phyloP scores from a whole-genome alignment of 129 eudicot species.

The Kitagawia praeruptora region DNA sequence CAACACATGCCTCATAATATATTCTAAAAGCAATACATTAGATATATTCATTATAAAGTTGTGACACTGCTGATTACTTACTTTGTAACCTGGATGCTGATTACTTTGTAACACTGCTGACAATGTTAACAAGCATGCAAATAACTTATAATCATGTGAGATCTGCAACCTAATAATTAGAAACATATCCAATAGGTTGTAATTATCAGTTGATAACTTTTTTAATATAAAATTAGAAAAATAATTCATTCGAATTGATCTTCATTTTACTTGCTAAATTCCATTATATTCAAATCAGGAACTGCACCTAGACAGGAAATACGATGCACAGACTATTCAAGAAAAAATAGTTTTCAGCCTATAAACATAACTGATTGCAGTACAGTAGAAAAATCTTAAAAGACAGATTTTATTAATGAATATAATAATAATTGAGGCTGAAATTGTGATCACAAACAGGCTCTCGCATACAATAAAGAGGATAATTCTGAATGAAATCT shows the following conservation, averaged over 20 bases:
- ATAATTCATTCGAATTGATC: background rate
- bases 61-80: too few species aligned
- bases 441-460: background rate
- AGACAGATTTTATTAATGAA: background rate
- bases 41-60: too few species aligned
- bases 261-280: background rate
- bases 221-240: too few species aligned
- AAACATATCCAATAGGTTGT: background rate
- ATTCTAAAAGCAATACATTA: background rate
- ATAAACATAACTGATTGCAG: background rate
- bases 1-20: background rate
- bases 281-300: too few species aligned
- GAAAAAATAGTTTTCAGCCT: background rate
- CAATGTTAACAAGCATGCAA: conserved; percentile 96
- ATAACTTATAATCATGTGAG: background rate
- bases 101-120: conserved; percentile 30
- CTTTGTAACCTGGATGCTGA: too few species aligned
- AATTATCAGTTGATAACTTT: too few species aligned
- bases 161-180: too few species aligned
- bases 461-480: background rate
- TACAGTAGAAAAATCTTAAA: background rate
- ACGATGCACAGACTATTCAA: background rate
- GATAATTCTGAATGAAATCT: background rate
- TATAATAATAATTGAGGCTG: background rate
- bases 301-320: background rate